Evolutionary conservation across 2,329 filamentous ascomycete species (phyloP).

Genomic region (Fusarium sp.): DNA sequence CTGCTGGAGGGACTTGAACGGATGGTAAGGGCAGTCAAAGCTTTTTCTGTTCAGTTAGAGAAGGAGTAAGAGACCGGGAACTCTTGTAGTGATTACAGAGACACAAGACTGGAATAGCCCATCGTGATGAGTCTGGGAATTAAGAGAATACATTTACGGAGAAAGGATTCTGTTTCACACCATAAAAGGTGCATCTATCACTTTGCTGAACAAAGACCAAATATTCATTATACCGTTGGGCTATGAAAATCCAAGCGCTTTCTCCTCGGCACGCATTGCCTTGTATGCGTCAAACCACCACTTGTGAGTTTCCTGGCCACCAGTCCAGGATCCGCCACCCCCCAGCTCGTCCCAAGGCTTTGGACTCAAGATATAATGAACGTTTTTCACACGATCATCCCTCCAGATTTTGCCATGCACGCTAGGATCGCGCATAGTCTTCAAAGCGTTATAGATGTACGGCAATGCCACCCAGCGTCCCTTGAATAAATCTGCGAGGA

Average conservation of each 20-base stretch:
- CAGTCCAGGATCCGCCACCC: not conserved
- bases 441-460: slow-evolving; percentile 23
- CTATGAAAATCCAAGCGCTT: fast-evolving
- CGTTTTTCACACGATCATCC: slow-evolving; percentile 23
- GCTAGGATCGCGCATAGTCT: slow-evolving; percentile 1
- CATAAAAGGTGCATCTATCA: no score
- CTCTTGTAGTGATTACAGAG: no score
- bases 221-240: no score
- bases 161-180: no score
- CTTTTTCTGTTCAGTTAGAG: not conserved
- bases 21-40: not conserved
- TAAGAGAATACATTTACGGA: no score
- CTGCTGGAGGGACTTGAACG: not conserved
- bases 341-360: slow-evolving; percentile 25
- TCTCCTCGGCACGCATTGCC: slow-evolving; percentile 1
- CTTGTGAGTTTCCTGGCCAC: slow-evolving; percentile 7
- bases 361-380: slow-evolving; percentile 25
- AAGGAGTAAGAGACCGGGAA: no score
- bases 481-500: slow-evolving; percentile 10
- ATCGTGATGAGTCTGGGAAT: no score
- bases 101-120: no score
- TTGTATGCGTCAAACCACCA: slow-evolving; percentile 27
- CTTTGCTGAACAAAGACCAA: no score
- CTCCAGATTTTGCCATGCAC: slow-evolving; percentile 15
- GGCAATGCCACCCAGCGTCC: slow-evolving; percentile 16